These are phyloP conservation scores for Diaporthe vexans DNA, from an alignment of 2,329 filamentous ascomycete genomes.

Conservation along the genomic window DNA sequence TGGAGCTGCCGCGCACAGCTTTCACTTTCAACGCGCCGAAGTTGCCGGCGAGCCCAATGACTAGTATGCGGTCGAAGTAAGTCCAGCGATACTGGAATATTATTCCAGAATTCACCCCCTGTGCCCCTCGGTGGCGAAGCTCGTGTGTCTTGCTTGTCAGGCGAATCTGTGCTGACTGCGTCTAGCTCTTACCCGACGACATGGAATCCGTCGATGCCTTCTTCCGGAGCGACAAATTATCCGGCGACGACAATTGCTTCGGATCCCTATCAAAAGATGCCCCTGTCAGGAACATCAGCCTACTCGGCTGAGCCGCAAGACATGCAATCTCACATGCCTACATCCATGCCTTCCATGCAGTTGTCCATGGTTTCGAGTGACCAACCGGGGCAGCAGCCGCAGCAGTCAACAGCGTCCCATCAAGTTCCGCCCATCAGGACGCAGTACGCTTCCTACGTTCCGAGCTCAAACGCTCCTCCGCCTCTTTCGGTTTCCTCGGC, in stretches of 20 bases:
- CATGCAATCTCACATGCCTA: slow-evolving; percentile 65
- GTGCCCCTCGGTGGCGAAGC: background rate
- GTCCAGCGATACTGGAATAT: slow-evolving; percentile 47
- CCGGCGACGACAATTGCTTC: slow-evolving; percentile 64
- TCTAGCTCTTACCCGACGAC: slow-evolving; percentile 68
- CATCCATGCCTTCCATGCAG: slow-evolving; percentile 68
- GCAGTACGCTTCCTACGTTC: slow-evolving; percentile 67
- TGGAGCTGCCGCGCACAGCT: slow-evolving; percentile 68
- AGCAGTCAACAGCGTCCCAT: slow-evolving; percentile 26
- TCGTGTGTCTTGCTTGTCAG: background rate
- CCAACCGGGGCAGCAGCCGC: slow-evolving; percentile 53
- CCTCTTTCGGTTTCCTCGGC: slow-evolving; percentile 62
- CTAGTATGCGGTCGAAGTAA: slow-evolving; percentile 70
- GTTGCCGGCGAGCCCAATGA: slow-evolving; percentile 66
- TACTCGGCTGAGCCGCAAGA: slow-evolving; percentile 68
- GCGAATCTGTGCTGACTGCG: slow-evolving; percentile 46
- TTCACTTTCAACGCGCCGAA: slow-evolving; percentile 73
- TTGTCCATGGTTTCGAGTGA: slow-evolving; percentile 65
- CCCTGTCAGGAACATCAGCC: slow-evolving; percentile 61
- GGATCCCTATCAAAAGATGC: slow-evolving; percentile 68
- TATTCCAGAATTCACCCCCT: background rate
- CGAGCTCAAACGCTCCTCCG: slow-evolving; percentile 63
- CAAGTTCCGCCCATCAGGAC: slow-evolving; percentile 60
- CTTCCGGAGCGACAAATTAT: slow-evolving; percentile 61
- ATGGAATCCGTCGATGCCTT: slow-evolving; percentile 68